Conservation (phyloP, 83 land plant species). For the Larix sibirica region DNA sequence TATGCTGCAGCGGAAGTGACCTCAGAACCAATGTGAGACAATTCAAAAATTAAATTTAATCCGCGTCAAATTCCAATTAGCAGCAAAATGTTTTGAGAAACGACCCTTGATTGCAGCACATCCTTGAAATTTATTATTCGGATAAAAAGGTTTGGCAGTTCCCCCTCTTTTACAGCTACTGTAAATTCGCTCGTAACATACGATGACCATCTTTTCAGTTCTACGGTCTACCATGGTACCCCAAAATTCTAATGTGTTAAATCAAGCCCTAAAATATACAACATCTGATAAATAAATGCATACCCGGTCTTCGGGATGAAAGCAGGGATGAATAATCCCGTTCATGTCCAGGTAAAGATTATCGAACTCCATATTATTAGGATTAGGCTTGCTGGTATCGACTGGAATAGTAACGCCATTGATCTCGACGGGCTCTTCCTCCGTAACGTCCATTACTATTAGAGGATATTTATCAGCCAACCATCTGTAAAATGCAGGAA, state of each 20-base stretch:
- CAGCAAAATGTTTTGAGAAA: too few species aligned
- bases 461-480: conserved; percentile 40
- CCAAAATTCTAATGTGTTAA: neutral
- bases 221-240: neutral
- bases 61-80: too few species aligned
- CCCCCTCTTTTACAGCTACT: too few species aligned
- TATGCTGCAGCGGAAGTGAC: too few species aligned
- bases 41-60: too few species aligned
- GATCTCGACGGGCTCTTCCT: conserved; percentile 22
- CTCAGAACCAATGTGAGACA: too few species aligned
- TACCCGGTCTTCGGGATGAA: conserved; percentile 52
- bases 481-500: conserved; percentile 54
- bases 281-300: neutral
- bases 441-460: conserved; percentile 34
- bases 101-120: too few species aligned
- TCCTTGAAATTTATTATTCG: too few species aligned
- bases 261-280: neutral
- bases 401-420: conserved; percentile 25
- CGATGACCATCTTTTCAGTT: too few species aligned
- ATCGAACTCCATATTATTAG: conserved; percentile 59
- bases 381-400: conserved; percentile 43
- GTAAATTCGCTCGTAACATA: too few species aligned
- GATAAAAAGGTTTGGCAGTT: too few species aligned
- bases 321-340: conserved; percentile 69
- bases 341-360: conserved; percentile 73